phyloP scores from a whole-genome alignment of 176 grass and related monocot species.

The Oryza glumipatula region DNA sequence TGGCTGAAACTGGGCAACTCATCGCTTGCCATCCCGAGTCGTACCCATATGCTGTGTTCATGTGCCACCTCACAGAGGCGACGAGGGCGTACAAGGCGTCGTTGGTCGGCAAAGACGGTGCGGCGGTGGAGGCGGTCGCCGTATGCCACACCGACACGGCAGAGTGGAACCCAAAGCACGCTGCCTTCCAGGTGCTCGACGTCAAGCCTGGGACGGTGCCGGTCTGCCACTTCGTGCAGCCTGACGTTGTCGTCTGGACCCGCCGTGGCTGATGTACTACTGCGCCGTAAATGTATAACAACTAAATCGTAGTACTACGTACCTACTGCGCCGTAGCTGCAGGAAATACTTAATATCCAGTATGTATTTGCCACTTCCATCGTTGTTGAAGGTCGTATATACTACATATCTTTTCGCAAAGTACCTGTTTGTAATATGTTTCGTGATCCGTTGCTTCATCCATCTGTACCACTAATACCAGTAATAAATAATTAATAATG shows the following conservation, averaged over 20 bases:
- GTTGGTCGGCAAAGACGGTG: conserved; percentile 11
- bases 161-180: conserved; percentile 32
- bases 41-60: conserved; percentile 31
- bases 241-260: conserved; percentile 35
- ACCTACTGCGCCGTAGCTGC: not conserved
- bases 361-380: too few relatives aligned
- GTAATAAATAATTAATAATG: too few relatives aligned
- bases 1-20: not conserved
- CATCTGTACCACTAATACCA: too few relatives aligned
- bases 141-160: conserved; percentile 38
- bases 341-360: too few relatives aligned
- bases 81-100: conserved; percentile 2
- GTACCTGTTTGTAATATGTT: too few relatives aligned
- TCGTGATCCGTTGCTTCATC: too few relatives aligned
- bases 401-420: too few relatives aligned
- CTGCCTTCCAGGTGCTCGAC: conserved; percentile 30
- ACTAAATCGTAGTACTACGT: too few relatives aligned
- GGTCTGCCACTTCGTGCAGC: conserved; percentile 31
- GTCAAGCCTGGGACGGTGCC: conserved; percentile 36
- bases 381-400: too few relatives aligned
- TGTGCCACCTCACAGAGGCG: conserved; percentile 21
- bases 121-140: conserved; percentile 16
- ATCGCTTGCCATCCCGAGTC: conserved; percentile 20
- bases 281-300: too few relatives aligned
- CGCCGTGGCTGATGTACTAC: conserved; percentile 7